phyloP scores from a whole-genome alignment of 768 basidiomycete genomes.

The Paxillus rubicundulus region DNA sequence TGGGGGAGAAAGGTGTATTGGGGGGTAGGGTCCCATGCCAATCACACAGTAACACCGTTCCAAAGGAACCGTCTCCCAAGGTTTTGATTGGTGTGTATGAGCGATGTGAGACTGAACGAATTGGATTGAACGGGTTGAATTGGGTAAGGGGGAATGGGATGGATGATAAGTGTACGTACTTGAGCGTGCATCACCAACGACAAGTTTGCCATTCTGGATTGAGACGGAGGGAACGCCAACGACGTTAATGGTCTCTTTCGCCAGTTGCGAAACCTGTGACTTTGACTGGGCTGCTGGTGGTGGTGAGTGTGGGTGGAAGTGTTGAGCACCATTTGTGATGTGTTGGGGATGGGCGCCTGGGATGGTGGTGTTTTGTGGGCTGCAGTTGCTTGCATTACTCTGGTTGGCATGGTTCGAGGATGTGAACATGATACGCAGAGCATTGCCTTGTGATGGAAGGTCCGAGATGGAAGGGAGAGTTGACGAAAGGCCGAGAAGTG shows the following conservation, averaged over 20 bases:
- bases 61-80: constrained; percentile 97
- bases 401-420: constrained; percentile 31
- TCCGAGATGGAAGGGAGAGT: constrained; percentile 5
- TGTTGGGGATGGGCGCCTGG: constrained; percentile 26
- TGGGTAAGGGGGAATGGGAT: neutral
- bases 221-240: constrained; percentile 75
- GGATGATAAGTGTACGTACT: constrained; percentile 46
- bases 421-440: constrained; percentile 34
- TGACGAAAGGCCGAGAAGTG: constrained; percentile 15
- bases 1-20: constrained; percentile 86
- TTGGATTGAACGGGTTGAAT: constrained; percentile 10
- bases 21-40: constrained; percentile 96
- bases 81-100: constrained; percentile 95
- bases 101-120: constrained; percentile 66
- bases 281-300: constrained; percentile 16
- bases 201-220: constrained; percentile 63
- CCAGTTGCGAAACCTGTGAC: constrained; percentile 17
- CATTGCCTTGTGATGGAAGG: constrained; percentile 28
- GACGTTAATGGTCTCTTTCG: constrained; percentile 64
- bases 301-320: constrained; percentile 20
- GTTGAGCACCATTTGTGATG: constrained; percentile 8
- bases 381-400: constrained; percentile 18
- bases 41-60: constrained; percentile 98
- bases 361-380: constrained; percentile 24
- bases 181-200: constrained; percentile 69